Conservation (phyloP, 805 yeast species). For the Candida vaughaniae region DNA sequence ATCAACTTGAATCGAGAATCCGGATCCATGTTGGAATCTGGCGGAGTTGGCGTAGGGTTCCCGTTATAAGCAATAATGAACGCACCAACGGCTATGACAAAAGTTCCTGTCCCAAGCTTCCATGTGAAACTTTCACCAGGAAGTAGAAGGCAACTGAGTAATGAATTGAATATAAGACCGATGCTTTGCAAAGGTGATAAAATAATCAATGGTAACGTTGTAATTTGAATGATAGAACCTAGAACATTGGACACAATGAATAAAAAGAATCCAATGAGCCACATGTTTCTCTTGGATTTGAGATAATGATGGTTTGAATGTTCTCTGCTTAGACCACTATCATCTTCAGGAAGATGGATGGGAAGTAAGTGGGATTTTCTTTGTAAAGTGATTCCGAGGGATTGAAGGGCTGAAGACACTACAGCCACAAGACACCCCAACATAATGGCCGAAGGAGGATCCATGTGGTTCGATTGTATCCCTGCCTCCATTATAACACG, state of each 20-base stretch:
- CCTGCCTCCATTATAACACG: no score
- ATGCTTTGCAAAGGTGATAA: constrained; percentile 82
- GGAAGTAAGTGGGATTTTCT: constrained; percentile 67
- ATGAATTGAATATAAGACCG: constrained; percentile 83
- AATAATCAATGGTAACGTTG: constrained; percentile 78
- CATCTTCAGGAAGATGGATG: constrained; percentile 18
- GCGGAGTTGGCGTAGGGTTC: constrained; percentile 29
- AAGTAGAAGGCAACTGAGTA: constrained; percentile 62
- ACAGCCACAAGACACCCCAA: constrained; percentile 72
- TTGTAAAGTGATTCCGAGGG: constrained; percentile 79
- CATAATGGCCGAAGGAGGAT: constrained; percentile 27
- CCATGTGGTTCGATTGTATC: no score
- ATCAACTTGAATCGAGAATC: constrained; percentile 37
- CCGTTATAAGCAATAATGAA: constrained; percentile 75
- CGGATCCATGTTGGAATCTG: constrained; percentile 20
- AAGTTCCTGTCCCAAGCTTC: constrained; percentile 61
- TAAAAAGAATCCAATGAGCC: constrained; percentile 73
- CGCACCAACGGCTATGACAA: constrained; percentile 71
- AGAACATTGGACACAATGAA: constrained; percentile 73
- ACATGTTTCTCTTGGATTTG: constrained; percentile 50
- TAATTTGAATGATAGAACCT: constrained; percentile 80
- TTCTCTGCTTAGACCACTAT: constrained; percentile 22
- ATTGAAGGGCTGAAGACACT: constrained; percentile 73
- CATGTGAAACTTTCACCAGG: constrained; percentile 67
- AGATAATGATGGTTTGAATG: constrained; percentile 21